Percentiles rank a stretch among this genome's conserved stretches.
Evolutionary conservation across 2,329 filamentous ascomycete species (phyloP).

Genomic region (Paraphaeosphaeria sporulosa): DNA sequence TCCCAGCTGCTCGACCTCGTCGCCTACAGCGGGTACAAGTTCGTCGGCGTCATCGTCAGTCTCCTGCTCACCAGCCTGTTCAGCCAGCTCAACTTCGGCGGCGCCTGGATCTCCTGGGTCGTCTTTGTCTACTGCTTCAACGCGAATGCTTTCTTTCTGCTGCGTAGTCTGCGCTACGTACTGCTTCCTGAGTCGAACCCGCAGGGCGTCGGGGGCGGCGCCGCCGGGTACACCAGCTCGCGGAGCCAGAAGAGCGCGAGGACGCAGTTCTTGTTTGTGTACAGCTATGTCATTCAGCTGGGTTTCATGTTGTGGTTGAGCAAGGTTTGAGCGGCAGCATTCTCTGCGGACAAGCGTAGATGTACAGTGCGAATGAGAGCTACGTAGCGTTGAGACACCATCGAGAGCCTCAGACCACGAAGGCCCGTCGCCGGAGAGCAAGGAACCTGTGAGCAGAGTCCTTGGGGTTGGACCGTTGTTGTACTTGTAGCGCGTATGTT

Average conservation of each 20-base stretch:
- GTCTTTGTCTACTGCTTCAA: conserved; percentile 92
- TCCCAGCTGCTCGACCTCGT: conserved; percentile 92
- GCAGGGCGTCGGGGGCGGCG: conserved; percentile 44
- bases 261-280: conserved; percentile 47
- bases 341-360: background rate
- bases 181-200: conserved; percentile 74
- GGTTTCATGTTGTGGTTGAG: conserved; percentile 89
- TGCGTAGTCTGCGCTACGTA: conserved; percentile 95
- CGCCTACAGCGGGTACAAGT: conserved; percentile 98
- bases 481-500: background rate
- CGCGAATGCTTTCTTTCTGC: conserved; percentile 93
- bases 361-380: background rate
- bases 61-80: conserved; percentile 74
- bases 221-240: conserved; percentile 73
- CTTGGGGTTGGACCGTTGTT: background rate
- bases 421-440: background rate
- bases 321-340: conserved; percentile 28
- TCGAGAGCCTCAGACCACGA: background rate
- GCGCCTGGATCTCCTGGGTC: conserved; percentile 86
- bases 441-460: background rate
- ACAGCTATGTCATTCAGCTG: conserved; percentile 93
- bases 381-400: background rate
- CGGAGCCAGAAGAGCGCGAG: conserved; percentile 67
- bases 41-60: conserved; percentile 93
- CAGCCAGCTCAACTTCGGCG: conserved; percentile 75